phyloP scores from a whole-genome alignment of 441 rosid species.

The Sinapis alba region DNA sequence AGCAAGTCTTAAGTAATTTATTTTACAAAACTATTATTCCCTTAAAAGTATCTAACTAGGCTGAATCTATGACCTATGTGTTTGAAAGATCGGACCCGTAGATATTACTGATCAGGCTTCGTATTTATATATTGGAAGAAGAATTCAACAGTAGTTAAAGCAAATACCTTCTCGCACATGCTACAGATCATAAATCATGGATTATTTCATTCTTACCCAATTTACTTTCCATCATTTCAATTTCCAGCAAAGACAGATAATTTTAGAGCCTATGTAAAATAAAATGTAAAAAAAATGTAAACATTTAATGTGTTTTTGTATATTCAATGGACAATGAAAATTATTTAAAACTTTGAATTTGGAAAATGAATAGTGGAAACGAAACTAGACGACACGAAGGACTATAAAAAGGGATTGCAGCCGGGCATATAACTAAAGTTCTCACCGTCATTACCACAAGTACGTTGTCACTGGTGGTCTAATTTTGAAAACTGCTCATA shows the following conservation, averaged over 20 bases:
- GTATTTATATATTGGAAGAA: constrained; percentile 9
- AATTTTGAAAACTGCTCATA: not conserved
- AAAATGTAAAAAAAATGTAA: not conserved
- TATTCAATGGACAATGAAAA: not conserved
- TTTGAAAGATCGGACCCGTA: not conserved
- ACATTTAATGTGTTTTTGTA: not conserved
- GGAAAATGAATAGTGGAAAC: not conserved
- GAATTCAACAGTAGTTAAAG: not conserved
- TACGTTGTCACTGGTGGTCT: constrained; percentile 19
- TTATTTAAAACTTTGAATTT: constrained; percentile 1
- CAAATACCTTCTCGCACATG: constrained; percentile 30
- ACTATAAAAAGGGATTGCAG: not conserved
- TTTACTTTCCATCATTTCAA: constrained; percentile 12
- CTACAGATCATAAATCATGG: constrained; percentile 34
- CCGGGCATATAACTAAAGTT: constrained; percentile 1
- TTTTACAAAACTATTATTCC: not conserved
- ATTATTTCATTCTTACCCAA: constrained; percentile 11
- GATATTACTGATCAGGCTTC: constrained; percentile 7
- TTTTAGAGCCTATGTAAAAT: not conserved
- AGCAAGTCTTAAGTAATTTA: not conserved
- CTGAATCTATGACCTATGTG: not conserved
- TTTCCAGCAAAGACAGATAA: constrained; percentile 4
- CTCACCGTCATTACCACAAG: constrained; percentile 25
- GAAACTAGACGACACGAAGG: constrained; percentile 6
- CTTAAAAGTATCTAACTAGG: not conserved